Evolutionary conservation across 2,329 filamentous ascomycete species (phyloP), one percentile per base, ranked within the genome.

Genomic region (Arthrobotrys iridis): DNA sequence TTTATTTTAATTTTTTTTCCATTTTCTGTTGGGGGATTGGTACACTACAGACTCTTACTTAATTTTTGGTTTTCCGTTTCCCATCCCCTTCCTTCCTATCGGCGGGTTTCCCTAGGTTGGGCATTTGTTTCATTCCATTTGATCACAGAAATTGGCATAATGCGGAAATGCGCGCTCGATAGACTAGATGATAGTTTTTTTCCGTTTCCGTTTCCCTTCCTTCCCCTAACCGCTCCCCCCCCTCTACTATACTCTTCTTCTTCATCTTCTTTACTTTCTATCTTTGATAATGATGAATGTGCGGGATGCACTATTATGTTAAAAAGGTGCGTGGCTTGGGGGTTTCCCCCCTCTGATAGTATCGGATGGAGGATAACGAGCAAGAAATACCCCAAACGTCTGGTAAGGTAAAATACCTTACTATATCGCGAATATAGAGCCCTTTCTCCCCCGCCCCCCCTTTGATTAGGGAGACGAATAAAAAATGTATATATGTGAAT

Each of bases 121-220:
- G 50, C 28, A 35, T 55, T 37, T 55, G 4, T 35, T 35, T 37
- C 30, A 24, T 55, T 55, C 50, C 18, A 18, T 55, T 55, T 37
- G 50, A 55, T 28, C 50, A 55, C 50, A 55, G 50, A 30, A 37
- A 55, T 55, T 24, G 30, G 50, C 30, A 55, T 55, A 55, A 55
- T 37, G 50, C 30, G 50, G 30, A 55, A 55, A 55, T 18, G 37
- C 30, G 18, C 30, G 18, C 30, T n/a, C n/a, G 30, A 55, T 55
- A 55, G 50, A 55, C 30, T 55, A 55, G 50, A 55, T 55, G 18
- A 55, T 55, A 37, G 11, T 55, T 33, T 55, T 8, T 20, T 37
- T 24, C 15, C 15, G 8, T 10, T 30, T 30, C 7, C 28, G 18
- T 35, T 11, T 22, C 11, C 40, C 40, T 11, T 43, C 13, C 18